A percentile compares a stretch with the other conserved stretches of the same genome.
These are phyloP conservation scores for Hyphopichia pseudoburtonii DNA, from an alignment of 1,139 yeast species.

Conservation along the genomic window DNA sequence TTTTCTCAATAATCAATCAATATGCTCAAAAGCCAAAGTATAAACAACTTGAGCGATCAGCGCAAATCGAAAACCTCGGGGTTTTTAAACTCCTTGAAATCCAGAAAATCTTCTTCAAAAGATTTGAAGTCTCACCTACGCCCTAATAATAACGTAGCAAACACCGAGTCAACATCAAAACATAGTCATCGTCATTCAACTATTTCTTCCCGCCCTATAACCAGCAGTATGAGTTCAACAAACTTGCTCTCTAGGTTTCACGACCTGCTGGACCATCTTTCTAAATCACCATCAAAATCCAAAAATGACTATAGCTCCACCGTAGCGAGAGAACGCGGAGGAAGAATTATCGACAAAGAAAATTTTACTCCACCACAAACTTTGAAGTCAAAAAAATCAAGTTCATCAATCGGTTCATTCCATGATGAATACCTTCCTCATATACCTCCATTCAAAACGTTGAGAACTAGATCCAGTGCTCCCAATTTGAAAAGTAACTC, in stretches of 20 bases:
- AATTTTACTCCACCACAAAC: constrained; percentile 3
- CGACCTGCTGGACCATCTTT: not conserved
- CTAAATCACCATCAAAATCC: not conserved
- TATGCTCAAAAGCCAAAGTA: constrained; percentile 35
- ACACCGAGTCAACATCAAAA: not conserved
- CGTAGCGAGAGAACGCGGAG: constrained; percentile 11
- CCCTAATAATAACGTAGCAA: constrained; percentile 2
- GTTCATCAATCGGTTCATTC: constrained; percentile 6
- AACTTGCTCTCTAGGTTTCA: constrained; percentile 12
- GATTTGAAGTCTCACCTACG: constrained; percentile 12
- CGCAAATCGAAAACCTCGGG: constrained; percentile 18
- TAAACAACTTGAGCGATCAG: constrained; percentile 24
- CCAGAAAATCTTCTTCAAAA: constrained; percentile 15
- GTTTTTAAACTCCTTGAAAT: constrained; percentile 22
- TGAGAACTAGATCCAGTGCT: constrained; percentile 24
- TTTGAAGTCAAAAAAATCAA: constrained; percentile 2
- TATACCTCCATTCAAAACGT: constrained; percentile 9
- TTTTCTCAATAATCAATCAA: too few relatives aligned
- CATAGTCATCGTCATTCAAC: not conserved
- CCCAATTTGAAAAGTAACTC: constrained; percentile 18
- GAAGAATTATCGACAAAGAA: constrained; percentile 4
- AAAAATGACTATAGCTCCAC: constrained; percentile 9
- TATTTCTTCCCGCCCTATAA: constrained; percentile 9
- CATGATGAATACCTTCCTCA: constrained; percentile 5
- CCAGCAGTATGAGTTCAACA: constrained; percentile 14